Conservation (phyloP, 768 basidiomycete genomes). For the Podaxis carcinomalis region DNA sequence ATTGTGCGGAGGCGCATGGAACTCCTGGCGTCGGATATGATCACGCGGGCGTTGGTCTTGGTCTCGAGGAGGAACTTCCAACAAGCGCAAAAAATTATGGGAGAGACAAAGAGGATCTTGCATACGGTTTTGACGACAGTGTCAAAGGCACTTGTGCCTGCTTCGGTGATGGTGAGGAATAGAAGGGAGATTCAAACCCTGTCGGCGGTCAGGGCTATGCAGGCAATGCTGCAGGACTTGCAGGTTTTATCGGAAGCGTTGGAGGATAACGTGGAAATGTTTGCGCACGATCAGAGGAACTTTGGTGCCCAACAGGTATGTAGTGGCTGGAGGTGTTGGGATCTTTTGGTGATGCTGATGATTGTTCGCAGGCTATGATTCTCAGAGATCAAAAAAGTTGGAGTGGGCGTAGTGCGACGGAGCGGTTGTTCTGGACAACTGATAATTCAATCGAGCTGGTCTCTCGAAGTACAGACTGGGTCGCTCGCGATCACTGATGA, state of each 20-base stretch:
- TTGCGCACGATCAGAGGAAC: constrained; percentile 91
- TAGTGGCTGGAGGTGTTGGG: background rate
- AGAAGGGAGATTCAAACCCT: constrained; percentile 76
- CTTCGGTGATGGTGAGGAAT: constrained; percentile 45
- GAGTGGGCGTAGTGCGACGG: constrained; percentile 88
- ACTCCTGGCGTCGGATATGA: constrained; percentile 95
- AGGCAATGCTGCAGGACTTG: constrained; percentile 83
- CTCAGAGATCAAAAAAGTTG: constrained; percentile 94
- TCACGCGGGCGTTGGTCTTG: constrained; percentile 88
- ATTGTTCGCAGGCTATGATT: constrained; percentile 76
- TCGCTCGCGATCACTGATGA: constrained; percentile 54
- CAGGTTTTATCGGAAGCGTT: constrained; percentile 83
- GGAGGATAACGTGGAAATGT: constrained; percentile 87
- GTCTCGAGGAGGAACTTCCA: constrained; percentile 88
- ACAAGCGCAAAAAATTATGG: constrained; percentile 87
- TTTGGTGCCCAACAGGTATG: constrained; percentile 95
- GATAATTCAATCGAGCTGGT: constrained; percentile 89
- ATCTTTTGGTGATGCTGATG: background rate
- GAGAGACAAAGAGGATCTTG: constrained; percentile 88
- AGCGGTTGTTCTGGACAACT: constrained; percentile 88
- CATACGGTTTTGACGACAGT: constrained; percentile 87
- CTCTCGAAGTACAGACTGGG: constrained; percentile 83
- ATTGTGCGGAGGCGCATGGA: constrained; percentile 96
- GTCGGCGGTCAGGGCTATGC: constrained; percentile 73
- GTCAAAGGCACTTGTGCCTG: constrained; percentile 64